phyloP scores from a whole-genome alignment of 306 rosid genomes.

The Medicago arabica region DNA sequence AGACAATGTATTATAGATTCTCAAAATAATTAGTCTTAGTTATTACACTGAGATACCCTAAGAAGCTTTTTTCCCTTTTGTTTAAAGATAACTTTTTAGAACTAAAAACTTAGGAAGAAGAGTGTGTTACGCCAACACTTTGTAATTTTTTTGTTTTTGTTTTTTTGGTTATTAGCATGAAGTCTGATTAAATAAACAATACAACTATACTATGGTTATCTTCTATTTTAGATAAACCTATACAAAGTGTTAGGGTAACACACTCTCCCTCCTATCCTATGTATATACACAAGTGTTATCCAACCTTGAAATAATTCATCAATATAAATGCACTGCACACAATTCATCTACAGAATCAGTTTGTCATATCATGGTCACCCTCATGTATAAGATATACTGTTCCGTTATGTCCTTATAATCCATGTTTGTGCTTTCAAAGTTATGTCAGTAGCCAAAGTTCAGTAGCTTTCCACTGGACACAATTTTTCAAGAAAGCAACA shows the following conservation, averaged over 20 bases:
- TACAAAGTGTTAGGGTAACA: no score
- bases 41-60: no score
- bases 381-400: constrained; percentile 1
- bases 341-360: background rate
- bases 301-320: constrained; percentile 6
- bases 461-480: constrained; percentile 33
- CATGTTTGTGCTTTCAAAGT: constrained; percentile 10
- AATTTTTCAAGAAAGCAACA: constrained; percentile 18
- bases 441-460: constrained; percentile 39
- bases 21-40: no score
- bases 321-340: background rate
- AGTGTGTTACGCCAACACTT: no score
- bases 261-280: no score
- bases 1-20: background rate
- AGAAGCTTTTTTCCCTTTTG: background rate
- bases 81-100: background rate
- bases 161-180: background rate
- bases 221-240: background rate
- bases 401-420: background rate
- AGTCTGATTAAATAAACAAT: background rate
- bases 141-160: background rate
- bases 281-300: background rate
- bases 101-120: background rate
- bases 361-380: constrained; percentile 11
- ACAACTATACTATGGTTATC: background rate